Base-by-base conservation (phyloP, 176 grass and related monocot genomes). In the Carex kokanica region DNA sequence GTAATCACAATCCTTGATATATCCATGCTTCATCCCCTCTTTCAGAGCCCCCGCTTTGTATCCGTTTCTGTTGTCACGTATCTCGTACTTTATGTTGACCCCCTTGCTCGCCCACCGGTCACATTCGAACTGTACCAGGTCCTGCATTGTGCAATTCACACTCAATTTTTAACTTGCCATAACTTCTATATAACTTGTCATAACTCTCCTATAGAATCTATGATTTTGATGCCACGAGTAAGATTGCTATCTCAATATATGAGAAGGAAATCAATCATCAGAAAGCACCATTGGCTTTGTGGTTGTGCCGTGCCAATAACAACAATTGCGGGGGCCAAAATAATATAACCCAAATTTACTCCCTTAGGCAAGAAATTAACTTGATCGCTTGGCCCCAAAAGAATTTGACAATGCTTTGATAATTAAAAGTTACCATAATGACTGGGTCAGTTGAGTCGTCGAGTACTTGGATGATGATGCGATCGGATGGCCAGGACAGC, bases 21-120 rank as follows among this genome's bases (percentile, higher is more conserved):
- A 98, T 70, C 59, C 67, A 80, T 83, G 89, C 89, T 95, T 91
- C 95, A 98, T 95, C 14, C 92, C 95, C 9, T 93, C 92, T 34
- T 89, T 84, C 8, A 98, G 84, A 7, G 95, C 95, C 6, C 95
- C 95, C 16, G 95, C 95, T 78, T 98, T 98, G 89, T 94, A 98
- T n/a, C 95, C 95, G 0, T 85, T 89, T 47, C 95, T 79, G 74
- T 88, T 91, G 60, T 89, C 90, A 25, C 95, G 75, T 64, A 93
- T 87, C 92, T 93, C 92, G 74, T 98, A 98, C 82, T 85, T 87
- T 2, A 98, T 88, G 82, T 93, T 87, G 70, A 95, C 88, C 15
- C 95, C 95, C 74, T 98, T 98, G 79, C 86, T 89, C 87, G 86
- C 74, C 95, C 95, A 94, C 41, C 89, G 80, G 41, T 55, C 38